Conservation (phyloP, 192 early-diverging fungal species). For the Entomortierella beljakovae region DNA sequence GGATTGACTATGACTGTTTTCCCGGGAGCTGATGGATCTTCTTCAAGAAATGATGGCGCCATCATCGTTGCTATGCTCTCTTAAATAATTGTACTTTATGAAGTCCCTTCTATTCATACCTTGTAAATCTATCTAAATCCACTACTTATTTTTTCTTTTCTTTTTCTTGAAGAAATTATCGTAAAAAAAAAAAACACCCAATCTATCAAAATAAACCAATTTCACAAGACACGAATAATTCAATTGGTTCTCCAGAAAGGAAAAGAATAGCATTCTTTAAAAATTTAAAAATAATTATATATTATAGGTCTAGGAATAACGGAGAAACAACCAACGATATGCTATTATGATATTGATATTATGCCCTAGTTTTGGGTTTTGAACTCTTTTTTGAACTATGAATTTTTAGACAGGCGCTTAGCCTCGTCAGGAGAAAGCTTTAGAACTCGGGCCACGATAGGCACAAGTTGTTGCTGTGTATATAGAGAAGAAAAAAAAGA, state of each 20-base stretch:
- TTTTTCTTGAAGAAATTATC: no score
- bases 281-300: no score
- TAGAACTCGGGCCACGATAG: slow-evolving; percentile 74
- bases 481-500: slow-evolving; percentile 5
- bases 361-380: not conserved
- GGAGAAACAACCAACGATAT: no score
- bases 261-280: no score
- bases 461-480: slow-evolving; percentile 69
- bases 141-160: not conserved
- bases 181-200: no score
- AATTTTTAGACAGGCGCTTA: slow-evolving; percentile 57
- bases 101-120: no score
- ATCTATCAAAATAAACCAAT: no score
- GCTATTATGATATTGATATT: not conserved
- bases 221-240: no score
- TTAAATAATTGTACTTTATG: not conserved
- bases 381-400: slow-evolving; percentile 27
- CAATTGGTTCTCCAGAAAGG: no score
- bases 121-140: no score
- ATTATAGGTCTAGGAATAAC: no score
- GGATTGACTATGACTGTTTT: no score
- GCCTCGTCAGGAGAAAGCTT: slow-evolving; percentile 78
- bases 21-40: not conserved
- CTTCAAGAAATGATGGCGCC: not conserved
- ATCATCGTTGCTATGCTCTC: not conserved